Conservation (phyloP, 495 filamentous ascomycete genomes). For the Neurospora tetraspora region DNA sequence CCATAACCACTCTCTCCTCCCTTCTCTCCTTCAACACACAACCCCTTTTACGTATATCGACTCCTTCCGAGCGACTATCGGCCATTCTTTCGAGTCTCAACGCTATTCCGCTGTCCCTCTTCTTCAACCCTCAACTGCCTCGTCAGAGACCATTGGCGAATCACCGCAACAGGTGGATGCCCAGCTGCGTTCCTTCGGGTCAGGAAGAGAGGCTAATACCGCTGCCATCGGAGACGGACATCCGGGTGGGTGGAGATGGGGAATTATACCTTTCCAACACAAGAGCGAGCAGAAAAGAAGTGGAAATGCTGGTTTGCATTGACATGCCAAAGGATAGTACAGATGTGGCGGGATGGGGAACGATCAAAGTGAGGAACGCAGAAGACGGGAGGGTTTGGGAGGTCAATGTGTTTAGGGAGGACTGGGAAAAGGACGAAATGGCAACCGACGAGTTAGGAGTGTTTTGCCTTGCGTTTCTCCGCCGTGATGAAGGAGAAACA, state of each 20-base stretch:
- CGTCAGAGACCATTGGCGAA: conserved; percentile 6
- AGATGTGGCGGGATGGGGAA: neutral
- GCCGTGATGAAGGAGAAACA: neutral
- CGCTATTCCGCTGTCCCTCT: conserved; percentile 10
- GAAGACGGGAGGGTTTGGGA: neutral
- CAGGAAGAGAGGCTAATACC: neutral
- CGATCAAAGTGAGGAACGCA: neutral
- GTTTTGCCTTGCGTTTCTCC: neutral
- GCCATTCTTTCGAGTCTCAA: conserved; percentile 14
- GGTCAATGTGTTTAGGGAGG: neutral
- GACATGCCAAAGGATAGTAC: conserved; percentile 1
- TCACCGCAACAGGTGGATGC: conserved; percentile 16
- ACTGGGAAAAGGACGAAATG: neutral
- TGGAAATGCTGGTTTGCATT: conserved; percentile 12
- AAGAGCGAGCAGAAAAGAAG: conserved; percentile 9
- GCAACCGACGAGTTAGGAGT: neutral
- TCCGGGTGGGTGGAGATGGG: conserved; percentile 2
- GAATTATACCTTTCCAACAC: conserved; percentile 16
- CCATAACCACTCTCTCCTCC: neutral
- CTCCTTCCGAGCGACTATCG: conserved; percentile 13
- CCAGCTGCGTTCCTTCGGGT: conserved; percentile 6
- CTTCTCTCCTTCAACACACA: conserved; percentile 13
- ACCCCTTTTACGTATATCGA: conserved; percentile 6
- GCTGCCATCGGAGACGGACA: conserved; percentile 4
- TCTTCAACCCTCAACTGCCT: conserved; percentile 11